phyloP scores from a whole-genome alignment of 306 rosid genomes.

The Clitoria ternatea region DNA sequence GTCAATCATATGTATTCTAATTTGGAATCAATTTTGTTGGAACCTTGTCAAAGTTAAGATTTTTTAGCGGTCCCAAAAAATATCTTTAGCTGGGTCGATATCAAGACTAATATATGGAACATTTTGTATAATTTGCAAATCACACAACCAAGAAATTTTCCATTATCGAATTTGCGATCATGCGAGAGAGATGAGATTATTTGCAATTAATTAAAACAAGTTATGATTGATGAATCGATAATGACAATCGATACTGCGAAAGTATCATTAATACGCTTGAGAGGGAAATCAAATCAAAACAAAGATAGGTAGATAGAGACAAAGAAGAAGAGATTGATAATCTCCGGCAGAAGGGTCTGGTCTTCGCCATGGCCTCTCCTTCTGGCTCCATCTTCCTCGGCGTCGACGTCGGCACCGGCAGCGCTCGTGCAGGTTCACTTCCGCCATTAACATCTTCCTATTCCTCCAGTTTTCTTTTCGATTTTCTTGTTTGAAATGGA shows the following conservation, averaged over 20 bases:
- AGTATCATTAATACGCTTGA: too few species aligned
- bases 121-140: too few species aligned
- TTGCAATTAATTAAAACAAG: background rate
- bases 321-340: constrained; percentile 7
- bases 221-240: background rate
- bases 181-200: background rate
- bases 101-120: too few species aligned
- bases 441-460: background rate
- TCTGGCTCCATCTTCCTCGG: constrained; percentile 70
- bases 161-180: background rate
- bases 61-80: too few species aligned
- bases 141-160: too few species aligned
- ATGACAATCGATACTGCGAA: background rate
- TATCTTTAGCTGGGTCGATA: too few species aligned
- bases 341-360: constrained; percentile 32
- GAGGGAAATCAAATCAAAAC: background rate
- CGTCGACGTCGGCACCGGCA: constrained; percentile 92
- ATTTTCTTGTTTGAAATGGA: background rate
- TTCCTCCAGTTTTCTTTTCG: background rate
- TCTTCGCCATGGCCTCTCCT: constrained; percentile 48
- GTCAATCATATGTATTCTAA: too few species aligned
- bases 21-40: too few species aligned
- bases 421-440: constrained; percentile 85
- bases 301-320: background rate
- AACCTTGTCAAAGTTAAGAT: too few species aligned